phyloP scores from a whole-genome alignment of 805 yeast species.

The Candida ulmi region DNA sequence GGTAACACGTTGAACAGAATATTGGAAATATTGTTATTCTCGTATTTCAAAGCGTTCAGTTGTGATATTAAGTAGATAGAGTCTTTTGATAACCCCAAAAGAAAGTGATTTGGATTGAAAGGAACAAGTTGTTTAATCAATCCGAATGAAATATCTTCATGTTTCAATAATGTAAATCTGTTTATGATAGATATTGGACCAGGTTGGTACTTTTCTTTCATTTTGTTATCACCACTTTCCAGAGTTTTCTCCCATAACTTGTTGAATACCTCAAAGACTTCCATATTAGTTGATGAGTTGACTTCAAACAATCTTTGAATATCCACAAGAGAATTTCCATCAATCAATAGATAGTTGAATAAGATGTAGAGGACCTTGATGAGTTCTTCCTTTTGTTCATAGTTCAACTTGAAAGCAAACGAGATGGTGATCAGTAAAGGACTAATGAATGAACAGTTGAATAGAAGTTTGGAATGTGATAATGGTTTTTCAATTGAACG shows the following conservation, averaged over 20 bases:
- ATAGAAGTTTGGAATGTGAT: conserved; percentile 5
- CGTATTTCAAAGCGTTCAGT: conserved; percentile 1
- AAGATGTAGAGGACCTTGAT: conserved; percentile 13
- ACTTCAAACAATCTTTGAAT: conserved; percentile 10
- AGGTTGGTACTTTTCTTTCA: conserved; percentile 6
- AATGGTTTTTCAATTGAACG: conserved; percentile 1
- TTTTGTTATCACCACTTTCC: conserved; percentile 1
- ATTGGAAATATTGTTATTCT: neutral
- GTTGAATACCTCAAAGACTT: conserved; percentile 19
- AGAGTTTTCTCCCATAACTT: conserved; percentile 22
- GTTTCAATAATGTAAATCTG: conserved; percentile 9
- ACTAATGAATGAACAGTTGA: conserved; percentile 14
- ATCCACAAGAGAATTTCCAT: conserved; percentile 8
- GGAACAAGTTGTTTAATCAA: conserved; percentile 15
- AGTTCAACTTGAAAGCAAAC: conserved; percentile 15
- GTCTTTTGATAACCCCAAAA: conserved; percentile 10
- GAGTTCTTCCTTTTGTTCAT: conserved; percentile 7
- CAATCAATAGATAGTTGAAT: conserved; percentile 12
- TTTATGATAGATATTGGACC: conserved; percentile 20
- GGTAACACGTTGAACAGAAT: conserved; percentile 6
- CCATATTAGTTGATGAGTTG: conserved; percentile 13
- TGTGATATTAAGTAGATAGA: conserved; percentile 4
- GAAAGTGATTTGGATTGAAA: conserved; percentile 6
- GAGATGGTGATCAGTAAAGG: conserved; percentile 21
- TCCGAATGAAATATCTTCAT: conserved; percentile 1